phyloP scores from a whole-genome alignment of 345 rosid species.

The Populus simonii region DNA sequence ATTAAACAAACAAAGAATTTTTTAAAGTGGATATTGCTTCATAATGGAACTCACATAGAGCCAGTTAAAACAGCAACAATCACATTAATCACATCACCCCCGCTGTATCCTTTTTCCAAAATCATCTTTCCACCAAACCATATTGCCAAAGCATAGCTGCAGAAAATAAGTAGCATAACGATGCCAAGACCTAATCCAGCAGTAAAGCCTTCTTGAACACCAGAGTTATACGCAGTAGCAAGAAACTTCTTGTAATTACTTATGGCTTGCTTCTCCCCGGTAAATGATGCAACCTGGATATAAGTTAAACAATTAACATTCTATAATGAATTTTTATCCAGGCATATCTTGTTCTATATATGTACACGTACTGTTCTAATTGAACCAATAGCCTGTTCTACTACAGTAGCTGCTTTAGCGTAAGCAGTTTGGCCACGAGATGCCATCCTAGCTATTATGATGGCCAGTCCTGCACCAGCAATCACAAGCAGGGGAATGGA shows the following conservation, averaged over 20 bases:
- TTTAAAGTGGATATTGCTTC: neutral
- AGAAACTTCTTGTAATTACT: conserved; percentile 49
- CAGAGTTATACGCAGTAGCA: conserved; percentile 45
- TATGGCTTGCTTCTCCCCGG: conserved; percentile 61
- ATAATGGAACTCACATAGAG: conserved; percentile 53
- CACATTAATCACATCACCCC: conserved; percentile 56
- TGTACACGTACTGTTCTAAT: conserved; percentile 63
- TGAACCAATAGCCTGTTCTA: conserved; percentile 84
- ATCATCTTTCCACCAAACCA: conserved; percentile 71
- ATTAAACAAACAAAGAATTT: neutral
- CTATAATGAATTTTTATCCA: neutral
- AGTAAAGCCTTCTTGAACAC: conserved; percentile 50
- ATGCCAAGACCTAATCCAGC: conserved; percentile 59
- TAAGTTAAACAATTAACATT: neutral
- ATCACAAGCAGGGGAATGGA: conserved; percentile 67
- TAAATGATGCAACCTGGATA: conserved; percentile 68
- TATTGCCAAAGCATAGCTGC: conserved; percentile 51
- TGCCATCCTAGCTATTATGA: conserved; percentile 55
- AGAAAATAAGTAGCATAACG: conserved; percentile 29
- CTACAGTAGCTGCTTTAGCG: conserved; percentile 72
- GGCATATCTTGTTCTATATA: neutral
- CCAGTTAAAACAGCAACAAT: conserved; percentile 56
- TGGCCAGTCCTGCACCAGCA: conserved; percentile 56
- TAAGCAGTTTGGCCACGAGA: conserved; percentile 75
- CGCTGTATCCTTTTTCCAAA: conserved; percentile 51